Conservation (phyloP, 257 asterid species). For the Solanum peruvianum region DNA sequence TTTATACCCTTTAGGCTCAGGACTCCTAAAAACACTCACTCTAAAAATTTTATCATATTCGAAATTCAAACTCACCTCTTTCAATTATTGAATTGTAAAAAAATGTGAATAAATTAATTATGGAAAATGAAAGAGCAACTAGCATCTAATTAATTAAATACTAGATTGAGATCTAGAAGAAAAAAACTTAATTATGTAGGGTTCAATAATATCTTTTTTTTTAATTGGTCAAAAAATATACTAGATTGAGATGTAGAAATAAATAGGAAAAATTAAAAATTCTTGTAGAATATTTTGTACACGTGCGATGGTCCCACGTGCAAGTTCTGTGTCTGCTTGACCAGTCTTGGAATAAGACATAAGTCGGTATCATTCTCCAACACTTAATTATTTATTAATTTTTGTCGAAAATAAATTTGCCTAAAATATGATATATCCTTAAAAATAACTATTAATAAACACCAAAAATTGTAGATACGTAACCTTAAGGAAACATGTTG, state of each 20-base stretch:
- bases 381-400: slow-evolving; percentile 5
- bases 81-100: background rate
- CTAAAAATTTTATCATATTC: background rate
- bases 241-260: background rate
- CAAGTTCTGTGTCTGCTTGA: slow-evolving; percentile 60
- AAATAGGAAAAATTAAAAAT: background rate
- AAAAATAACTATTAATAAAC: background rate
- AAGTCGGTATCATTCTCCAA: slow-evolving; percentile 57
- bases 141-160: background rate
- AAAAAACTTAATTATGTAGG: background rate
- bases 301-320: slow-evolving; percentile 81
- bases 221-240: background rate
- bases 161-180: background rate
- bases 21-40: no score
- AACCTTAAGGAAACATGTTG: background rate
- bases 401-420: background rate
- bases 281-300: slow-evolving; percentile 33
- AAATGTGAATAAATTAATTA: background rate
- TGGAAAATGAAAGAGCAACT: background rate
- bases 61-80: background rate
- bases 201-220: background rate
- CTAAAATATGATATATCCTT: background rate
- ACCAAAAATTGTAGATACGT: background rate
- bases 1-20: no score
- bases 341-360: slow-evolving; percentile 20